phyloP scores from a whole-genome alignment of 371 early-diverging fungal genomes.

The Ordospora colligata region DNA sequence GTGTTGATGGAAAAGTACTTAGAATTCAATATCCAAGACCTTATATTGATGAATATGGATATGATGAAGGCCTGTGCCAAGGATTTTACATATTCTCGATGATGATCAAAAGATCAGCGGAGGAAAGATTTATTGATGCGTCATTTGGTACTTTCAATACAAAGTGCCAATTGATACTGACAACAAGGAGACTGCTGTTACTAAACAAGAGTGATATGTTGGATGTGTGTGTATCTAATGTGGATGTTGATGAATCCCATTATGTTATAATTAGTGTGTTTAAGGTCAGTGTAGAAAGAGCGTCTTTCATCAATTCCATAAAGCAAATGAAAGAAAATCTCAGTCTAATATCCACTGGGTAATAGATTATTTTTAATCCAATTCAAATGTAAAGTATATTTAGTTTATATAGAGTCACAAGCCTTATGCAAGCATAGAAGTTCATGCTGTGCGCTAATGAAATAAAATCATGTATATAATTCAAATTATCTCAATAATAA shows the following conservation, averaged over 20 bases:
- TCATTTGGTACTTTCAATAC: constrained; percentile 5
- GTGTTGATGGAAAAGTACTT: neutral
- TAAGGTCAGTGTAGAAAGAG: constrained; percentile 1
- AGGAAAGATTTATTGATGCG: constrained; percentile 16
- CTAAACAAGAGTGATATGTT: neutral
- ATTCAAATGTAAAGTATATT: neutral
- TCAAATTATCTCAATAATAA: too few species aligned
- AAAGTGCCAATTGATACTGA: constrained; percentile 3
- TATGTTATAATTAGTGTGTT: constrained; percentile 6
- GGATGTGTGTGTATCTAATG: neutral
- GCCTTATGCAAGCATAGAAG: too few species aligned
- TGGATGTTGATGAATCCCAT: neutral
- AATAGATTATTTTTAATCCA: neutral
- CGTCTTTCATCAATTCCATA: neutral
- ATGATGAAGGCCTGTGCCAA: constrained; percentile 4
- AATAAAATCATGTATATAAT: too few species aligned
- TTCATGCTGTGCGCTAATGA: too few species aligned
- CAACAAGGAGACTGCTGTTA: constrained; percentile 1
- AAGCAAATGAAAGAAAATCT: neutral
- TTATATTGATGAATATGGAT: neutral
- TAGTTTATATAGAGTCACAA: neutral
- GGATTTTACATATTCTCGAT: constrained; percentile 20
- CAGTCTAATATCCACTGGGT: too few species aligned
- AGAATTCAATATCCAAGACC: constrained; percentile 25
- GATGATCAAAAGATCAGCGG: neutral